phyloP scores from a whole-genome alignment of 1,284 basidiomycete species.

The Erythrobasidium hasegawianum region DNA sequence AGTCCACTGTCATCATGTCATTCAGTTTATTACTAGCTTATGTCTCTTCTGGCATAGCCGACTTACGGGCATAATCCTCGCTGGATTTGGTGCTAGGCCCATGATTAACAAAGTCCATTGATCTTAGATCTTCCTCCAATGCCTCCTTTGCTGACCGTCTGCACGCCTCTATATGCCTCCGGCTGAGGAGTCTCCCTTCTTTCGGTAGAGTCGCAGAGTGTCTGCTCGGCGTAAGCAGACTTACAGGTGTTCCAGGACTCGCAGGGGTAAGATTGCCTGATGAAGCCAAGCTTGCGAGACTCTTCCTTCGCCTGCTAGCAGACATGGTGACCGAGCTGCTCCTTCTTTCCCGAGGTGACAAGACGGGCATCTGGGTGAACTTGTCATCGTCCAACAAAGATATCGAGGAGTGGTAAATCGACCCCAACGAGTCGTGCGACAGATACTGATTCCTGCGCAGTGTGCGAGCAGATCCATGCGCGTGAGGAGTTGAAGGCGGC shows the following conservation, averaged over 20 bases:
- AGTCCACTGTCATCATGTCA: conserved; percentile 28
- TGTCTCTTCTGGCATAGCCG: no score
- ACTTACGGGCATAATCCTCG: conserved; percentile 28
- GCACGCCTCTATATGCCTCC: conserved; percentile 31
- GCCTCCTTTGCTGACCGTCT: conserved; percentile 29
- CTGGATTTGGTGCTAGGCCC: background rate
- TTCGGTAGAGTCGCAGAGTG: conserved; percentile 1
- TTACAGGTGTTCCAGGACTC: conserved; percentile 6
- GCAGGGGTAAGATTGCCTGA: background rate
- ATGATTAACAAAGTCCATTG: conserved; percentile 5
- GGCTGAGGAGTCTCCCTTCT: conserved; percentile 14
- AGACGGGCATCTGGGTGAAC: conserved; percentile 24
- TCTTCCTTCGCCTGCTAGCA: conserved; percentile 1
- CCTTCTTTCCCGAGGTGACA: conserved; percentile 26
- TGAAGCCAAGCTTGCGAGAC: conserved; percentile 12
- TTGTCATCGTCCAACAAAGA: conserved; percentile 2
- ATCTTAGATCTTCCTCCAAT: conserved; percentile 27
- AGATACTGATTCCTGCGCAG: background rate
- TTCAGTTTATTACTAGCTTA: no score
- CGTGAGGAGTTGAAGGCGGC: background rate
- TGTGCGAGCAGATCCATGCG: background rate
- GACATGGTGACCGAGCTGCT: conserved; percentile 24
- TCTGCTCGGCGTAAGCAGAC: background rate
- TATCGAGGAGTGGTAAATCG: background rate
- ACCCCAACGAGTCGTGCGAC: background rate